Evolutionary conservation across 768 basidiomycete species (phyloP).

Genomic region (Boletus rex-veris): DNA sequence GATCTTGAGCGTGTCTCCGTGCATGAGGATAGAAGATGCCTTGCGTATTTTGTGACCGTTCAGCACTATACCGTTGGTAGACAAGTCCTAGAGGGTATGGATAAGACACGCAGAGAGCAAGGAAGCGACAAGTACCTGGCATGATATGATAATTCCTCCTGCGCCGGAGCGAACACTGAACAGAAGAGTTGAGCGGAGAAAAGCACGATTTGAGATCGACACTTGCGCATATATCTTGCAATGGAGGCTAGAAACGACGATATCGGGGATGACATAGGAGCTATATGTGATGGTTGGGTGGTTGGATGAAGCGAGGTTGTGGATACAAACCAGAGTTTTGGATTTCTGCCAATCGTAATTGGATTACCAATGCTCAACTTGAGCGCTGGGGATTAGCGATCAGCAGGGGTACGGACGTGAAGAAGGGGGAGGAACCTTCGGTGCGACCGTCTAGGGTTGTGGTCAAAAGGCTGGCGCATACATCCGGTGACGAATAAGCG

Average conservation of each 20-base stretch:
- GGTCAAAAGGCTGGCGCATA: conserved; percentile 76
- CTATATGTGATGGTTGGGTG: conserved; percentile 18
- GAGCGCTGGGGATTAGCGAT: conserved; percentile 37
- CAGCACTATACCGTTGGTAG: conserved; percentile 69
- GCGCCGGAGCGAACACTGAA: conserved; percentile 63
- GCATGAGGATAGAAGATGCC: conserved; percentile 67
- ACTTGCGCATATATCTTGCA: conserved; percentile 76
- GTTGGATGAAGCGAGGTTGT: background rate
- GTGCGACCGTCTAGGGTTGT: conserved; percentile 53
- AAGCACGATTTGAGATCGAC: too few species aligned
- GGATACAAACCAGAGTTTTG: conserved; percentile 52
- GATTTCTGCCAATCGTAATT: conserved; percentile 67
- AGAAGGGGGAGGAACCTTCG: conserved; percentile 47
- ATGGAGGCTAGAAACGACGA: conserved; percentile 64
- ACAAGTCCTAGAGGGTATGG: conserved; percentile 53
- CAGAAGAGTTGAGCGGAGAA: background rate
- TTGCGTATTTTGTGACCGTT: conserved; percentile 70
- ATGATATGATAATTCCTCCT: conserved; percentile 74
- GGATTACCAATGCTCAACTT: conserved; percentile 60
- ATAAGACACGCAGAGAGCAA: background rate
- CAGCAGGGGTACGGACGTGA: background rate
- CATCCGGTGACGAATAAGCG: conserved; percentile 25
- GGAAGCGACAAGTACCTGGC: conserved; percentile 48
- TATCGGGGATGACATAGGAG: conserved; percentile 56
- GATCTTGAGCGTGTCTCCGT: conserved; percentile 67